Conservation (phyloP, 1,139 yeast species). For the Keqinozyma sinolaborantium region DNA sequence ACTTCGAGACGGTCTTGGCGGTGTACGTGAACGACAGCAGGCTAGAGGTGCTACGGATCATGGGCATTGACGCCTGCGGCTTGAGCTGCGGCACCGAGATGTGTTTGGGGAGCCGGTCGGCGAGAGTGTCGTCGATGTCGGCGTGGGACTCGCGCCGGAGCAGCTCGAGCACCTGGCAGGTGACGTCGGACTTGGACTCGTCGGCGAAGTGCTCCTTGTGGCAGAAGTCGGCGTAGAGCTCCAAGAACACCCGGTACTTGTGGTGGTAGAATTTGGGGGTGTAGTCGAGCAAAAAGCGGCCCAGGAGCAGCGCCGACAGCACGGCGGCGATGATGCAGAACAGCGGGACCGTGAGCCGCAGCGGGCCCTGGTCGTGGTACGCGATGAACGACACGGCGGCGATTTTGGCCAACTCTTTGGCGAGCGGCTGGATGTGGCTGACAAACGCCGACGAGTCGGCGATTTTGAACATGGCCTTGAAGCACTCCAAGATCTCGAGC, state of each 20-base stretch:
- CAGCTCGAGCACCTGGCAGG: constrained; percentile 4
- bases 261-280: constrained; percentile 8
- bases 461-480: constrained; percentile 9
- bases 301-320: constrained; percentile 3
- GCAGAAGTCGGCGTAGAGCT: constrained; percentile 9
- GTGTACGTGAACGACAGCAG: background rate
- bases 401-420: constrained; percentile 10
- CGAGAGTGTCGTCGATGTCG: constrained; percentile 9
- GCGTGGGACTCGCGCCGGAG: constrained; percentile 3
- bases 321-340: constrained; percentile 4
- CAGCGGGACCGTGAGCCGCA: constrained; percentile 6
- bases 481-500: constrained; percentile 7
- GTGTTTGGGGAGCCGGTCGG: constrained; percentile 11
- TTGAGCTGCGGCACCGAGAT: constrained; percentile 6
- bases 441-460: constrained; percentile 7
- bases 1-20: constrained; percentile 6
- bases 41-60: constrained; percentile 2
- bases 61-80: constrained; percentile 1
- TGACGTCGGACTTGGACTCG: constrained; percentile 8
- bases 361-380: constrained; percentile 4
- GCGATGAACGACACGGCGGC: constrained; percentile 10
- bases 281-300: constrained; percentile 7
- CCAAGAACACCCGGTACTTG: constrained; percentile 7
- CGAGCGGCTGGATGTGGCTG: constrained; percentile 9
- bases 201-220: constrained; percentile 8